Base-by-base conservation (phyloP, 257 asterid genomes). In the Coffea canephora region DNA sequence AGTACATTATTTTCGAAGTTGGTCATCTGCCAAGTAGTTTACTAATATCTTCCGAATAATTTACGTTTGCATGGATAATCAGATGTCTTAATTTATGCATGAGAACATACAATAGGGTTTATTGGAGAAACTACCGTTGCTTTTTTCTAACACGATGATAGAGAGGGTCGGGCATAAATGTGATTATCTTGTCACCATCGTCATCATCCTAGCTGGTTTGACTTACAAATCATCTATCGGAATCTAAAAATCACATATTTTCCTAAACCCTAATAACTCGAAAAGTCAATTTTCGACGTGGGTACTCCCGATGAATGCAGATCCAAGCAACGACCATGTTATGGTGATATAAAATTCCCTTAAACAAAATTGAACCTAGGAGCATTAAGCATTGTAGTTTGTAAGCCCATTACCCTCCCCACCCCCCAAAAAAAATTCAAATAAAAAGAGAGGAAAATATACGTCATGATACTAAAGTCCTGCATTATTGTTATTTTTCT, bases 11-110 rank as follows among this genome's bases (percentile, higher is more conserved):
- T 18, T 46, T 25, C 11, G 15, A 21, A 52, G 57, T 71, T 49
- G 76, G 64, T 50, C 45, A 72, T 36, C 76, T 72, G 25, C 52
- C 62, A 39, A 72, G 13, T n/a, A 46, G 61, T 71, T 46, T 71
- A 71, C 31, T 2, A 12, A 71, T 27, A 46, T 69, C 27, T 46
- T 25, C 43, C 5, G n/a, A 12, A 27, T 50, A n/a, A 34, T 74
- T 41, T 45, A 15, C 36, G 55, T 16, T 74, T 55, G 68, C 78
- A 54, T 36, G 69, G 69, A 57, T n/a, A 25, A 25, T 72, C 76
- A 49, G 16, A 49, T 19, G 46, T 72, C 43, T 48, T 49, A 27
- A 0, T 18, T n/a, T 46, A 71, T 48, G 31, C 23, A 39, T 21
- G 31, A 1, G 52, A 5, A 23, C 31, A 19, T 18, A 16, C 25